phyloP scores from a whole-genome alignment of 2,329 filamentous ascomycete genomes.

The Xenosphaeropsis pyriputrescens region DNA sequence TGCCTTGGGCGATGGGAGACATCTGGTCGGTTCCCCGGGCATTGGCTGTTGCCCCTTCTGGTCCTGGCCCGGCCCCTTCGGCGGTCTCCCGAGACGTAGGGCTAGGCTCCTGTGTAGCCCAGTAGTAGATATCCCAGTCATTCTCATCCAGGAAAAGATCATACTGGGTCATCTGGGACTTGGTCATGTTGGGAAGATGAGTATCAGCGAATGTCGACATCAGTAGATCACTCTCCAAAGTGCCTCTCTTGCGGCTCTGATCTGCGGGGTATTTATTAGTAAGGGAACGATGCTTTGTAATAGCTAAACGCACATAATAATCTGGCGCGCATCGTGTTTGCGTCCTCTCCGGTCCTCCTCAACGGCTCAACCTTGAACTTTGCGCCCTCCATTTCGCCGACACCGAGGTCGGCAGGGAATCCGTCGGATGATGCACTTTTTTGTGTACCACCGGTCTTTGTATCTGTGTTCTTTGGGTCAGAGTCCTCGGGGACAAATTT shows the following conservation, averaged over 20 bases:
- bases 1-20: slow-evolving; percentile 13
- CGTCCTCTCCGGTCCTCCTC: slow-evolving; percentile 68
- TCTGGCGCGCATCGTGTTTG: slow-evolving; percentile 74
- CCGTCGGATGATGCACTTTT: slow-evolving; percentile 26
- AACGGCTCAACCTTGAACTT: slow-evolving; percentile 85
- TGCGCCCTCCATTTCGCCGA: slow-evolving; percentile 78
- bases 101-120: slow-evolving; percentile 76
- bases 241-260: slow-evolving; percentile 92
- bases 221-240: slow-evolving; percentile 87
- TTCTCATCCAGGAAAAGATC: slow-evolving; percentile 95
- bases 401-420: slow-evolving; percentile 50
- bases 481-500: slow-evolving; percentile 43
- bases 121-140: slow-evolving; percentile 99
- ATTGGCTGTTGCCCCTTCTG: slow-evolving; percentile 13
- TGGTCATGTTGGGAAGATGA: slow-evolving; percentile 61
- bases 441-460: slow-evolving; percentile 51
- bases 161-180: slow-evolving; percentile 64
- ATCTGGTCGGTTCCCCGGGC: slow-evolving; percentile 7
- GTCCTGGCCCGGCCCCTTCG: slow-evolving; percentile 30
- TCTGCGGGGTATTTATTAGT: slow-evolving; percentile 36
- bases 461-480: slow-evolving; percentile 45
- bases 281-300: background rate
- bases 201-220: slow-evolving; percentile 86
- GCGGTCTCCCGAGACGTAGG: slow-evolving; percentile 40
- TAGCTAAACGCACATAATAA: slow-evolving; percentile 40